phyloP scores from a whole-genome alignment of 305 asterid species.

The Solanum hybrid region DNA sequence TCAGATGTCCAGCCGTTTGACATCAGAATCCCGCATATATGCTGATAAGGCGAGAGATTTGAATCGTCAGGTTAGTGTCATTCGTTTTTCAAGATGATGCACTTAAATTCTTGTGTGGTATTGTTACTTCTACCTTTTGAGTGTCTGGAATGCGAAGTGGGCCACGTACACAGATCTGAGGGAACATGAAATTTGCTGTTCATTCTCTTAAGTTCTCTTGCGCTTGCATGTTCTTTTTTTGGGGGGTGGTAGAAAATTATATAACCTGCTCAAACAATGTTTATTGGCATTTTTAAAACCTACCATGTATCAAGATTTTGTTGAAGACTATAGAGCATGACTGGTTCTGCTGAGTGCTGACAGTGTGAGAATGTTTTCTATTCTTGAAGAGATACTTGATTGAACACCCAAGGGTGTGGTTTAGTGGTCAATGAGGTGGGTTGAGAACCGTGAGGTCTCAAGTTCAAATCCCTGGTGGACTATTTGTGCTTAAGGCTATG shows the following conservation, averaged over 20 bases:
- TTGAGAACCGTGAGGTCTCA: background rate
- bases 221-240: background rate
- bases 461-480: background rate
- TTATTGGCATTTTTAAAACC: background rate
- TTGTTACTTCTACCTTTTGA: background rate
- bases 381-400: background rate
- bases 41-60: slow-evolving; percentile 75
- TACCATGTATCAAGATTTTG: background rate
- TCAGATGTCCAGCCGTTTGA: slow-evolving; percentile 85
- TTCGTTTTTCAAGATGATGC: background rate
- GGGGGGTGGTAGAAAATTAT: background rate
- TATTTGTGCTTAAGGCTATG: background rate
- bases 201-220: too few relatives aligned
- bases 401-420: background rate
- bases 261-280: background rate
- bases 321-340: background rate
- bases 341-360: background rate
- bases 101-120: background rate
- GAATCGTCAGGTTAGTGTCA: slow-evolving; percentile 73
- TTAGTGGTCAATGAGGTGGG: background rate
- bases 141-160: background rate
- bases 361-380: background rate
- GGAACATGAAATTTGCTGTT: background rate
- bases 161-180: background rate
- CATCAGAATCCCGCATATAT: slow-evolving; percentile 84